Evolutionary conservation across 2,329 filamentous ascomycete genomes (phyloP).

Genomic region (Fusarium pseudonygamai): DNA sequence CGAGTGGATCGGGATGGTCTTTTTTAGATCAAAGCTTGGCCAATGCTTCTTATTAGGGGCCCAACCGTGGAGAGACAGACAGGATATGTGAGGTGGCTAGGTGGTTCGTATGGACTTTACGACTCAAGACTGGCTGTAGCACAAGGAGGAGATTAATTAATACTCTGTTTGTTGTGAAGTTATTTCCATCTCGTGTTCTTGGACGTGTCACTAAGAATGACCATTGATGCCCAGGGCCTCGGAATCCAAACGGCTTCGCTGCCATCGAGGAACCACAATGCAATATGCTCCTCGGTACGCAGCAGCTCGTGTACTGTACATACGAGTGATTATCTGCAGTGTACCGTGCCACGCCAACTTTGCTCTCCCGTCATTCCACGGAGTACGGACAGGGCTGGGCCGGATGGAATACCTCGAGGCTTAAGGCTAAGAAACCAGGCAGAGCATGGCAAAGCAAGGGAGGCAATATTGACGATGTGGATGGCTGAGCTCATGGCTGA

Average conservation of each 20-base stretch:
- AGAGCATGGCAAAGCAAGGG: background rate
- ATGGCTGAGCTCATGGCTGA: conserved; percentile 6
- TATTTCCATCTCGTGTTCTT: conserved; percentile 12
- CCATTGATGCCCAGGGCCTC: background rate
- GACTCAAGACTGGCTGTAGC: background rate
- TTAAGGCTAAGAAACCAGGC: background rate
- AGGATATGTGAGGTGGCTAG: conserved; percentile 1
- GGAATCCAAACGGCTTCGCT: background rate
- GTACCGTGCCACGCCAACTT: conserved; percentile 14
- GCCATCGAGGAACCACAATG: background rate
- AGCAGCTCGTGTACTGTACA: conserved; percentile 7
- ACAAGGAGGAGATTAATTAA: conserved; percentile 2
- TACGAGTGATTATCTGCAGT: conserved; percentile 14
- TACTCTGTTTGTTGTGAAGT: background rate
- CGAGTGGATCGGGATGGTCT: conserved; percentile 19
- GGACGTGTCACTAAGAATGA: background rate
- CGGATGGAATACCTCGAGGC: background rate
- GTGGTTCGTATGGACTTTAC: conserved; percentile 4
- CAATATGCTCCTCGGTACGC: background rate
- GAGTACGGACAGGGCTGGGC: conserved; percentile 15
- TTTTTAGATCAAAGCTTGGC: conserved; percentile 41
- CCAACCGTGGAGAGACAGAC: conserved; percentile 10
- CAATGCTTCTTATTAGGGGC: conserved; percentile 33
- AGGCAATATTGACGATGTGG: background rate
- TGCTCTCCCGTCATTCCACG: conserved; percentile 20